phyloP scores from a whole-genome alignment of 1,284 basidiomycete species.

The Puccinia brachypodii region DNA sequence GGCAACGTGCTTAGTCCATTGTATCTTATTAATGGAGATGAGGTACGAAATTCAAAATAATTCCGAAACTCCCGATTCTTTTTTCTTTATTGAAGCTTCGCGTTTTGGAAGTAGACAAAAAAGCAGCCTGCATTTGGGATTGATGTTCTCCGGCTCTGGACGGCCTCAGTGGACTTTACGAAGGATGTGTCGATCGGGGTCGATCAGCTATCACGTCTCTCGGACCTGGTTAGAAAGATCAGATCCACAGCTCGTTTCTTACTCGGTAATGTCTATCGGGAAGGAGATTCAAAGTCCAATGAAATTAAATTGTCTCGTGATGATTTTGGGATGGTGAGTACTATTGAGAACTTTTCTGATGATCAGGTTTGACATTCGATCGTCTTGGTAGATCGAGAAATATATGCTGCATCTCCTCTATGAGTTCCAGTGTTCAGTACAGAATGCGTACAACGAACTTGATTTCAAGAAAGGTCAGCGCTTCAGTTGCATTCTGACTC shows the following conservation, averaged over 20 bases:
- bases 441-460: constrained; percentile 70
- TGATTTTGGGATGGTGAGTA: constrained; percentile 51
- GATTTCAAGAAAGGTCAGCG: constrained; percentile 78
- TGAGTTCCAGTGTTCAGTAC: constrained; percentile 67
- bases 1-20: constrained; percentile 89
- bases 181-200: constrained; percentile 83
- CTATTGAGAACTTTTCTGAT: background rate
- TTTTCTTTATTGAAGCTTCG: background rate
- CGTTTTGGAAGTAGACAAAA: constrained; percentile 57
- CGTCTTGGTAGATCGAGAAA: constrained; percentile 67
- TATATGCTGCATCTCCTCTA: constrained; percentile 84
- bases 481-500: background rate
- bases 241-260: constrained; percentile 87
- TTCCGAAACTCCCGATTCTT: background rate
- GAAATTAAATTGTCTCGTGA: background rate
- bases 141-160: constrained; percentile 88
- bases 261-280: constrained; percentile 68
- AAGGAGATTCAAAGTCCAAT: background rate
- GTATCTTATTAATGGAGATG: constrained; percentile 74
- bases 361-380: constrained; percentile 59
- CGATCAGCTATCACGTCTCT: constrained; percentile 72
- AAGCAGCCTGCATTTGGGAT: constrained; percentile 76
- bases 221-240: constrained; percentile 78
- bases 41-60: constrained; percentile 61
- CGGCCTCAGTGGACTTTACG: constrained; percentile 84